phyloP scores from a whole-genome alignment of 352 stramenopile species.

The Blastocystis hominis region DNA sequence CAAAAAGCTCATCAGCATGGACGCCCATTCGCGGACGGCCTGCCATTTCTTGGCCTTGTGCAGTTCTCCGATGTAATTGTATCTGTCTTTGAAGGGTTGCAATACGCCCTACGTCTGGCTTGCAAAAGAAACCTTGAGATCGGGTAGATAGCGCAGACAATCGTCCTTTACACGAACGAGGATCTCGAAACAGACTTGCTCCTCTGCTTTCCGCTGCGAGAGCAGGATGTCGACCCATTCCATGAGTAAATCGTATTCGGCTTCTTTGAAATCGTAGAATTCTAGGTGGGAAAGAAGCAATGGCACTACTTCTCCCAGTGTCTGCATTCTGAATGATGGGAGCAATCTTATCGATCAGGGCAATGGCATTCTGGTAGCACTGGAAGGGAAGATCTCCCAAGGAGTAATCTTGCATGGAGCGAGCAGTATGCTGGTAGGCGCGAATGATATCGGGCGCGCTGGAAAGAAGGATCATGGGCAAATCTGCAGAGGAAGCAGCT shows the following conservation, averaged over 20 bases:
- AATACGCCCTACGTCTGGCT: background rate
- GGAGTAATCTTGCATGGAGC: background rate
- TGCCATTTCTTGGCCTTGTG: slow-evolving; percentile 1
- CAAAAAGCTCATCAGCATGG: background rate
- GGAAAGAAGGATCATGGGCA: background rate
- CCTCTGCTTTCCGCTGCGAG: background rate
- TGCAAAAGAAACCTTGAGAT: slow-evolving; percentile 5
- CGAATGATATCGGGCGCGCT: background rate
- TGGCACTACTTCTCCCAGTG: background rate
- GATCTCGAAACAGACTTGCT: background rate
- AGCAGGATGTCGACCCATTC: background rate
- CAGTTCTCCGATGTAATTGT: slow-evolving; percentile 7
- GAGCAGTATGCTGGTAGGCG: slow-evolving; percentile 17
- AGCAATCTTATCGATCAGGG: background rate
- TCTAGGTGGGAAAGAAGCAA: background rate
- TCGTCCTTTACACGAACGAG: background rate
- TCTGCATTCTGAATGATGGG: background rate
- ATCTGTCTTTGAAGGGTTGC: background rate
- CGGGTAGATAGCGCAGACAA: slow-evolving; percentile 18
- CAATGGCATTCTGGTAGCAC: slow-evolving; percentile 15
- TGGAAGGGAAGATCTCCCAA: background rate
- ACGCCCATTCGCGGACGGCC: background rate
- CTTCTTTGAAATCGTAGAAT: slow-evolving; percentile 45
- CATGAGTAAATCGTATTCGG: slow-evolving; percentile 40
- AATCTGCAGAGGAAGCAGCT: background rate